Percentiles rank a stretch among this genome's conserved stretches.
phyloP scores from a whole-genome alignment of 139 green algal genomes.

The Chlamydomonas urium region DNA sequence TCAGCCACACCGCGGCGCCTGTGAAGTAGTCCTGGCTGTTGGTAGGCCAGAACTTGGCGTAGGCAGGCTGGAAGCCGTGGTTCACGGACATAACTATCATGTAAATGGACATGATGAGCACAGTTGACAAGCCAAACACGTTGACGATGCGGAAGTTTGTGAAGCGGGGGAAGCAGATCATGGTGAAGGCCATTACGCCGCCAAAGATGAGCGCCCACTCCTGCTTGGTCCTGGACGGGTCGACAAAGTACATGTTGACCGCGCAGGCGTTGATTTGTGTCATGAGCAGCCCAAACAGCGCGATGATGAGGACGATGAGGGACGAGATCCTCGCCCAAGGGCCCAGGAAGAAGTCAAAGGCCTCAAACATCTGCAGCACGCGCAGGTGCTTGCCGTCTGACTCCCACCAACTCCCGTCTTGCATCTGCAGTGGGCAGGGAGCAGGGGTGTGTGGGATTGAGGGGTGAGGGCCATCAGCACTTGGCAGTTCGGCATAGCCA shows the following conservation, averaged over 20 bases:
- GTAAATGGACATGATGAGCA: background rate
- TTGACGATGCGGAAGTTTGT: conserved; percentile 1
- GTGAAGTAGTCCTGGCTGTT: conserved; percentile 16
- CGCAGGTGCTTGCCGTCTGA: conserved; percentile 14
- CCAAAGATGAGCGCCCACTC: conserved; percentile 24
- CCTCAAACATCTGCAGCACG: conserved; percentile 15
- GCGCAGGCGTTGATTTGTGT: conserved; percentile 17
- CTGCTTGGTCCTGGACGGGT: conserved; percentile 12
- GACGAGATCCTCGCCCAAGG: background rate
- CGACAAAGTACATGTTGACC: conserved; percentile 13
- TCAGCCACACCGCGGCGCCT: conserved; percentile 1
- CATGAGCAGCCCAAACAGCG: conserved; percentile 2
- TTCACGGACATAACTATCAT: background rate
- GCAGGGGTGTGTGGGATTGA: too few species aligned
- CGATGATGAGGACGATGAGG: background rate
- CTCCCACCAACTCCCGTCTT: conserved; percentile 6
- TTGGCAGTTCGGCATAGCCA: too few species aligned
- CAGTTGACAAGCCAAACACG: background rate
- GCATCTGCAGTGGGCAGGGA: too few species aligned
- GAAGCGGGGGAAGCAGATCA: conserved; percentile 13
- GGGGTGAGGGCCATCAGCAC: too few species aligned
- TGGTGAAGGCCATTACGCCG: conserved; percentile 15
- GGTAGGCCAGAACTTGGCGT: background rate
- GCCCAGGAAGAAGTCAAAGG: conserved; percentile 9
- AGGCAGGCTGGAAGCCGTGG: background rate